Evolutionary conservation across 805 yeast species (phyloP).

Genomic region (Wickerhamia fluorescens): DNA sequence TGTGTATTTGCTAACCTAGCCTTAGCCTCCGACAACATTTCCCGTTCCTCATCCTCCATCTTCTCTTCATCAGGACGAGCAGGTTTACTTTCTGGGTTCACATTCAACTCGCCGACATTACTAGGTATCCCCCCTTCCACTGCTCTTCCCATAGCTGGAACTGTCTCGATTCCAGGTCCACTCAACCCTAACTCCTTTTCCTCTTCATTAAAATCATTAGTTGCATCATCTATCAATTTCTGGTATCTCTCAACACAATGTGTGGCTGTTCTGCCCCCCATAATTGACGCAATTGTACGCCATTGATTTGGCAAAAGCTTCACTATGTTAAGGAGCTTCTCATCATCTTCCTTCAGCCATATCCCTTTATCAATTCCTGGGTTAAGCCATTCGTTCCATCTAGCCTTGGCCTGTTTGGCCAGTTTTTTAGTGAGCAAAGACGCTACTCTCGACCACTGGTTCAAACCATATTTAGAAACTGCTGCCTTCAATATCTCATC

Average conservation of each 20-base stretch:
- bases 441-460: constrained; percentile 92
- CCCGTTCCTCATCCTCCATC: constrained; percentile 81
- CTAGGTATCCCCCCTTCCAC: too few relatives aligned
- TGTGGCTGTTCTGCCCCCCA: constrained; percentile 74
- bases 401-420: constrained; percentile 84
- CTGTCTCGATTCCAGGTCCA: constrained; percentile 49
- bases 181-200: constrained; percentile 30
- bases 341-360: constrained; percentile 78
- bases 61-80: constrained; percentile 77
- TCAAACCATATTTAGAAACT: constrained; percentile 85
- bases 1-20: constrained; percentile 88
- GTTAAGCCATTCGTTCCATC: constrained; percentile 87
- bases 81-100: constrained; percentile 69
- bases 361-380: constrained; percentile 58
- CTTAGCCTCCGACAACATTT: constrained; percentile 91
- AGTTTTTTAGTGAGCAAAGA: constrained; percentile 79
- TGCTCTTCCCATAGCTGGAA: constrained; percentile 38
- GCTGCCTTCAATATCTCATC: constrained; percentile 90
- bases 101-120: constrained; percentile 52
- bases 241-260: constrained; percentile 85
- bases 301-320: constrained; percentile 84
- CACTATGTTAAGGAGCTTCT: constrained; percentile 56
- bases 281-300: constrained; percentile 77
- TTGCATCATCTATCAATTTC: constrained; percentile 49
- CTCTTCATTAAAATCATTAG: constrained; percentile 21